phyloP scores from a whole-genome alignment of 2,329 filamentous ascomycete species.

The Aspergillus sp. region DNA sequence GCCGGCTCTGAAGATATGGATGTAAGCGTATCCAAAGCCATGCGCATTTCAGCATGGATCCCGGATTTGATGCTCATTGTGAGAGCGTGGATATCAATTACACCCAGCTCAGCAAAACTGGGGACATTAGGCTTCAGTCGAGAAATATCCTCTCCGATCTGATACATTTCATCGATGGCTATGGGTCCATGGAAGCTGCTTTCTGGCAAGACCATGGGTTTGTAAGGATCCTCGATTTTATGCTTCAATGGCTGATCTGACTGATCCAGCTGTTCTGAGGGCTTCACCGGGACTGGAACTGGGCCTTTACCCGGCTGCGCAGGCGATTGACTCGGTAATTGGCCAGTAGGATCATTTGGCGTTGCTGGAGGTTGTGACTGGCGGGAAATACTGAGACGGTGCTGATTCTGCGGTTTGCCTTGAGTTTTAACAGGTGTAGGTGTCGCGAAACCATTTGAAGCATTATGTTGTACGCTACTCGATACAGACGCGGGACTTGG shows the following conservation, averaged over 20 bases:
- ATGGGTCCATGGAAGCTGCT: conserved; percentile 70
- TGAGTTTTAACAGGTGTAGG: conserved; percentile 38
- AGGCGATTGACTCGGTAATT: conserved; percentile 32
- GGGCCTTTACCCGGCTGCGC: conserved; percentile 31
- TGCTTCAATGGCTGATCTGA: conserved; percentile 38
- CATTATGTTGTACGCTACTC: conserved; percentile 33
- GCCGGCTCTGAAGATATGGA: conserved; percentile 67
- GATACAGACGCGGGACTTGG: conserved; percentile 33
- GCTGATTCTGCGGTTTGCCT: conserved; percentile 34
- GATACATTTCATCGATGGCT: conserved; percentile 64
- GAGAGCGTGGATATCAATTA: conserved; percentile 86
- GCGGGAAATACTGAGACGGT: conserved; percentile 36
- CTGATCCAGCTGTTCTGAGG: conserved; percentile 31
- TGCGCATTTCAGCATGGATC: conserved; percentile 82
- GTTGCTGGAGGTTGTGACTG: conserved; percentile 35
- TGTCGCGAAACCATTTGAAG: conserved; percentile 44
- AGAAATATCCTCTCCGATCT: conserved; percentile 67
- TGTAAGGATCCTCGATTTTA: conserved; percentile 48
- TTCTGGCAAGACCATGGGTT: conserved; percentile 48
- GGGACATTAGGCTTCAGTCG: conserved; percentile 74
- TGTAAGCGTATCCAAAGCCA: conserved; percentile 82
- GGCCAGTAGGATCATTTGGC: conserved; percentile 30
- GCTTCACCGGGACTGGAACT: conserved; percentile 30
- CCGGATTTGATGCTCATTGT: conserved; percentile 88
- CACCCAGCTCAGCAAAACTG: conserved; percentile 72